Evolutionary conservation across 73 alveolate species (phyloP).

Genomic region (Blepharisma japonicum): DNA sequence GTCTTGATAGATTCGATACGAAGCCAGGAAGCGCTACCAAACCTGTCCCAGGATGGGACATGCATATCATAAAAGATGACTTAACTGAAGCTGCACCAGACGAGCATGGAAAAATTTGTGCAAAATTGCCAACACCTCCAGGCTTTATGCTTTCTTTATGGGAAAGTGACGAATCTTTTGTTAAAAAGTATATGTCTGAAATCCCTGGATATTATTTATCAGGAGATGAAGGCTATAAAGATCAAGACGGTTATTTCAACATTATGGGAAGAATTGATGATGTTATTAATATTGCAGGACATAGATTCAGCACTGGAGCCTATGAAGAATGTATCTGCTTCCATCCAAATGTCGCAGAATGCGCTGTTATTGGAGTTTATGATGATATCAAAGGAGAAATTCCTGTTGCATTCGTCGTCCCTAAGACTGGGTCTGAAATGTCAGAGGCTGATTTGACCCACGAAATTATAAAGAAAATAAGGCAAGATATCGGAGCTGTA

Average conservation of each 20-base stretch:
- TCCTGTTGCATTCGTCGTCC: constrained; percentile 91
- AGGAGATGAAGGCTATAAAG: constrained; percentile 95
- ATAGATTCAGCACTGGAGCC: constrained; percentile 79
- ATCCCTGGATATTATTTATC: constrained; percentile 91
- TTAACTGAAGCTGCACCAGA: constrained; percentile 66
- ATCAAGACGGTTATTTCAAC: constrained; percentile 72
- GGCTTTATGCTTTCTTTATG: constrained; percentile 91
- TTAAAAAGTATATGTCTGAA: constrained; percentile 87
- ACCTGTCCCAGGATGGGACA: constrained; percentile 92
- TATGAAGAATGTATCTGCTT: constrained; percentile 76
- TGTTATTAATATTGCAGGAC: constrained; percentile 91
- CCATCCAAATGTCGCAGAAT: constrained; percentile 84
- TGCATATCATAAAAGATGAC: constrained; percentile 51
- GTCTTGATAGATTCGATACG: constrained; percentile 13
- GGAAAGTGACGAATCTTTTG: constrained; percentile 87
- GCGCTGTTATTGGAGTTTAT: constrained; percentile 92
- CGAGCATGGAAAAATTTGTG: constrained; percentile 79
- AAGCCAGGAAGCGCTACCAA: constrained; percentile 93
- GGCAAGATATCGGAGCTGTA: constrained; percentile 88
- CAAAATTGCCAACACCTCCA: constrained; percentile 97
- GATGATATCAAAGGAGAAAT: constrained; percentile 94
- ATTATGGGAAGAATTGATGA: constrained; percentile 87
- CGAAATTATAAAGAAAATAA: constrained; percentile 57
- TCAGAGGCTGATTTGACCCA: constrained; percentile 42
- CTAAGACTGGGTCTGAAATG: constrained; percentile 63